A percentile compares a stretch with the other conserved stretches of the same genome.
phyloP scores from a whole-genome alignment of 75 land plant genomes.

The Larix kaempferi region DNA sequence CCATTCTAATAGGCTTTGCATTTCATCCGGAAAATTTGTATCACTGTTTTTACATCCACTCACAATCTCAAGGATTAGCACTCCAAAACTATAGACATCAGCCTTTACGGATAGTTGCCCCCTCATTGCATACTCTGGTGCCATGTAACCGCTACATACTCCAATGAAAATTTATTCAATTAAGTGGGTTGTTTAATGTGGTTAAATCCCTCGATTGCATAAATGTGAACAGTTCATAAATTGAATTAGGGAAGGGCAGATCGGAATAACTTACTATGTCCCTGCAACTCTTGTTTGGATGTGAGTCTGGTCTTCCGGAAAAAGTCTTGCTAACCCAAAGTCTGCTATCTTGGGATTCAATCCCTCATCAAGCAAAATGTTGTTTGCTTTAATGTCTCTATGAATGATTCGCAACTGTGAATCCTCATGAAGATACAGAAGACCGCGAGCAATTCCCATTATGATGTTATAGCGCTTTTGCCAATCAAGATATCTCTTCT shows the following conservation, averaged over 20 bases:
- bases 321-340: background rate
- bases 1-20: background rate
- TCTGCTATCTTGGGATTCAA: conserved; percentile 7
- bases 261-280: background rate
- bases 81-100: no score
- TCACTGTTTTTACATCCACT: no score
- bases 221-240: no score
- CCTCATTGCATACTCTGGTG: no score
- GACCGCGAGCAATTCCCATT: background rate
- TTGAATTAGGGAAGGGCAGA: no score
- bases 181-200: no score
- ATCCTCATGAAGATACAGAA: background rate
- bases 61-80: background rate
- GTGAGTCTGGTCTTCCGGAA: background rate
- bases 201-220: no score
- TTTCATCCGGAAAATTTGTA: no score
- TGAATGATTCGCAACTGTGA: no score
- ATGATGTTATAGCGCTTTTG: background rate
- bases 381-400: conserved; percentile 1
- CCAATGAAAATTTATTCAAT: no score
- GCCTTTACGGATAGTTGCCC: no score
- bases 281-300: background rate
- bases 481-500: background rate
- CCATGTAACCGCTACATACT: no score
- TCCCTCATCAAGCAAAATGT: background rate